phyloP scores from a whole-genome alignment of 305 asterid species.

The Plantago coronopus region DNA sequence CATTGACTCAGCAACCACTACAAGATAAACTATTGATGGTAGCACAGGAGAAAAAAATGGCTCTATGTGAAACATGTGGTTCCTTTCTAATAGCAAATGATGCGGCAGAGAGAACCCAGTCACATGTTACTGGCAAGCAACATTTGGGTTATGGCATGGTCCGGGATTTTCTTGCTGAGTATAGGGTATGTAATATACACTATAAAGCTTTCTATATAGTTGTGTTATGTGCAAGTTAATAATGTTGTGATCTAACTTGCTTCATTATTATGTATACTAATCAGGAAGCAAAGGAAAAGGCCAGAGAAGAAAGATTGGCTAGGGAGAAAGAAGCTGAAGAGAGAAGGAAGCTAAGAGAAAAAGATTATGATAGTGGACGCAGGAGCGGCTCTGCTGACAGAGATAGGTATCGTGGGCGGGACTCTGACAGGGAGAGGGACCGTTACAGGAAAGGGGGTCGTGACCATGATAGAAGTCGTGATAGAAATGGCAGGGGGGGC shows the following conservation, averaged over 20 bases:
- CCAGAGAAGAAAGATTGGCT: slow-evolving; percentile 72
- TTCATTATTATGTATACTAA: not conserved
- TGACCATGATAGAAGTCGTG: slow-evolving; percentile 50
- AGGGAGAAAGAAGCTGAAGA: slow-evolving; percentile 92
- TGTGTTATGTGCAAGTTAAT: too few relatives aligned
- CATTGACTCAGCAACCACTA: slow-evolving; percentile 72
- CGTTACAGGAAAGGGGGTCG: slow-evolving; percentile 54
- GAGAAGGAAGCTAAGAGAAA: slow-evolving; percentile 70
- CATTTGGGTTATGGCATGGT: slow-evolving; percentile 93
- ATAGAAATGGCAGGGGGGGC: slow-evolving; percentile 62
- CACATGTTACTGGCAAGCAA: slow-evolving; percentile 97
- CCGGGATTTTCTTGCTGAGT: slow-evolving; percentile 76
- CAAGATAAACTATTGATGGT: slow-evolving; percentile 67
- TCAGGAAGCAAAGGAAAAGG: slow-evolving; percentile 60
- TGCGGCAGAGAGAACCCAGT: slow-evolving; percentile 97
- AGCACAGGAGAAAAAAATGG: slow-evolving; percentile 98
- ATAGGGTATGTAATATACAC: slow-evolving; percentile 44
- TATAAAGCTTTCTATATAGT: slow-evolving; percentile 12
- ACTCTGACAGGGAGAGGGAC: slow-evolving; percentile 53
- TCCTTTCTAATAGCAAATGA: slow-evolving; percentile 95
- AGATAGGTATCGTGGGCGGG: slow-evolving; percentile 64
- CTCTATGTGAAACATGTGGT: slow-evolving; percentile 93
- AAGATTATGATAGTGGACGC: slow-evolving; percentile 54
- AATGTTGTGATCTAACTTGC: slow-evolving; percentile 17
- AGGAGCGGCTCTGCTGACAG: slow-evolving; percentile 74